Conservation (phyloP, 2,329 filamentous ascomycete species). For the Aspergillus aculeatus region DNA sequence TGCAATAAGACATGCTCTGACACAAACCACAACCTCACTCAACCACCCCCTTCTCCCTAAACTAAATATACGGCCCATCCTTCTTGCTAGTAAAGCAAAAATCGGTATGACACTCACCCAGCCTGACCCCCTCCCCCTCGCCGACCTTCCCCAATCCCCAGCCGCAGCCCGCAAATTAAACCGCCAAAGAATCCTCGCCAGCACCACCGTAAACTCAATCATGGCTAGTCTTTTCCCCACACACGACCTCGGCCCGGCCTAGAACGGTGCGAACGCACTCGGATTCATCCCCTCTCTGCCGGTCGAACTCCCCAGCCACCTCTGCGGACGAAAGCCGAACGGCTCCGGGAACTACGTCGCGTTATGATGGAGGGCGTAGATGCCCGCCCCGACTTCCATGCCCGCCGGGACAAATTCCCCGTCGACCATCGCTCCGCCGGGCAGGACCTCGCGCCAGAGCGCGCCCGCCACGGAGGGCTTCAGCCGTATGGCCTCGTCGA, state of each 20-base stretch:
- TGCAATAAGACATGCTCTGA: too few relatives aligned
- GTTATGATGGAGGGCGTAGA: too few relatives aligned
- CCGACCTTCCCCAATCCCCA: not conserved
- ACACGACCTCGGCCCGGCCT: not conserved
- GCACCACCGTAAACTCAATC: not conserved
- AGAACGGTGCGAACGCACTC: not conserved
- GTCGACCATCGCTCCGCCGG: too few relatives aligned
- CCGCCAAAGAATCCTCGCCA: not conserved
- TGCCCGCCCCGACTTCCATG: too few relatives aligned
- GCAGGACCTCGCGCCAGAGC: too few relatives aligned
- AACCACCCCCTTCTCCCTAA: not conserved
- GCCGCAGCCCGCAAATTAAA: conserved; percentile 1
- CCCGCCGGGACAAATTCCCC: too few relatives aligned
- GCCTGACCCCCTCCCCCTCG: not conserved
- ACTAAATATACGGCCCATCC: conserved; percentile 1
- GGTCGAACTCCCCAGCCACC: too few relatives aligned
- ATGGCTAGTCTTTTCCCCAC: conserved; percentile 3
- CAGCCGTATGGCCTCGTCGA: too few relatives aligned
- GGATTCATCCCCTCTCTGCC: too few relatives aligned
- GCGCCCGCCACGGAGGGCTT: too few relatives aligned
- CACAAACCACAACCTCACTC: not conserved
- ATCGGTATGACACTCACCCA: conserved; percentile 1
- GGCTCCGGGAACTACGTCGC: too few relatives aligned
- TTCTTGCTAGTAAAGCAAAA: conserved; percentile 1
- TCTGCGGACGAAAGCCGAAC: too few relatives aligned